Percentiles rank a stretch among this genome's conserved stretches.
phyloP scores from a whole-genome alignment of 805 yeast species.

The Pichia cabralensis region DNA sequence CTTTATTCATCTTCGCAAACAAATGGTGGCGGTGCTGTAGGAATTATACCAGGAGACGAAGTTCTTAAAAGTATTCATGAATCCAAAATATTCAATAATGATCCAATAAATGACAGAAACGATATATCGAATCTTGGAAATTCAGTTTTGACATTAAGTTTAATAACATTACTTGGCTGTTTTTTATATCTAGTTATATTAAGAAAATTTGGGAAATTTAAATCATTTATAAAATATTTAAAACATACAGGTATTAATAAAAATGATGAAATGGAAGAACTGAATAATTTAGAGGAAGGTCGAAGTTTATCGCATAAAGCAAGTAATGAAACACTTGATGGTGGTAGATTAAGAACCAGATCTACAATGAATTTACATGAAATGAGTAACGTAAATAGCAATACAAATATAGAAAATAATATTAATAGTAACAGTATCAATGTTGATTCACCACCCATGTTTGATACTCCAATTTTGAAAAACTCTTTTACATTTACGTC shows the following conservation, averaged over 20 bases:
- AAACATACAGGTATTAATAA: conserved; percentile 3
- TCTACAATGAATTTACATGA: conserved; percentile 23
- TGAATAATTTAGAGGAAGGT: conserved; percentile 10
- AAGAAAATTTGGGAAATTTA: conserved; percentile 9
- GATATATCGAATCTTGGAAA: not conserved
- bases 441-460: not conserved
- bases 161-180: conserved; percentile 1
- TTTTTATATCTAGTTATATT: conserved; percentile 2
- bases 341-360: conserved; percentile 20
- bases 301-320: conserved; percentile 5
- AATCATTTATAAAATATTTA: conserved; percentile 4
- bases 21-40: conserved; percentile 8
- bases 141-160: conserved; percentile 3
- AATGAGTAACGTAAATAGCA: not conserved
- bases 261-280: conserved; percentile 3
- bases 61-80: no score
- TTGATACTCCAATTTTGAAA: conserved; percentile 2
- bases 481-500: conserved; percentile 8
- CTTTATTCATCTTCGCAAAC: conserved; percentile 73
- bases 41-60: conserved; percentile 14
- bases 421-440: not conserved
- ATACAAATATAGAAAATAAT: not conserved
- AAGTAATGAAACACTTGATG: conserved; percentile 8
- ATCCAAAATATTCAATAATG: no score
- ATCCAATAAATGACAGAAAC: not conserved